Evolutionary conservation across 1,139 yeast species (phyloP).

Genomic region (Kazachstania sp.): DNA sequence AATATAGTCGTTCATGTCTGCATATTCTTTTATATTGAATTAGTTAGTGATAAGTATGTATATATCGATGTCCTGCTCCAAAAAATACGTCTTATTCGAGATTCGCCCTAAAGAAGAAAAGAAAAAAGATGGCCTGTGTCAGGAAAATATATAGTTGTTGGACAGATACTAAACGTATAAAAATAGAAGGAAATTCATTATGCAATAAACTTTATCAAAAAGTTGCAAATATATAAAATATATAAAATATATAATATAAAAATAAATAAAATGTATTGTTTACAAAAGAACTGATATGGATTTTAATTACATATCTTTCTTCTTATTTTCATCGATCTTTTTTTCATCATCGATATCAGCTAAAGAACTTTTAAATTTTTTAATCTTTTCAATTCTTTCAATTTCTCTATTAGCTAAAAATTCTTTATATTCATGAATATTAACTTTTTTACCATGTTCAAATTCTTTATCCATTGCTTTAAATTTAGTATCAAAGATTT

Average conservation of each 20-base stretch:
- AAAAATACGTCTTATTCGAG: too few species aligned
- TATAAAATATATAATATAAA: background rate
- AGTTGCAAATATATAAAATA: background rate
- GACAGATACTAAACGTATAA: background rate
- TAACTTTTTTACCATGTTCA: slow-evolving; percentile 33
- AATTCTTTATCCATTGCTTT: slow-evolving; percentile 31
- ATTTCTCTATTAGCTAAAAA: slow-evolving; percentile 43
- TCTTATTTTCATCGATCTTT: slow-evolving; percentile 3
- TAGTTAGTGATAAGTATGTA: background rate
- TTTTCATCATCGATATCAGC: slow-evolving; percentile 4
- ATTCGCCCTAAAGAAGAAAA: background rate
- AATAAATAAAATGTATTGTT: background rate
- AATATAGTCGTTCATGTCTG: slow-evolving; percentile 5
- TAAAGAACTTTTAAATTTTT: slow-evolving; percentile 10
- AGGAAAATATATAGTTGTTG: too few species aligned
- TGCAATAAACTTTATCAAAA: background rate
- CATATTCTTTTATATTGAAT: background rate
- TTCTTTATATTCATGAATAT: slow-evolving; percentile 51
- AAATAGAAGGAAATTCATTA: background rate
- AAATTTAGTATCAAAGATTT: slow-evolving; percentile 60
- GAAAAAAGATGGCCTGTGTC: background rate
- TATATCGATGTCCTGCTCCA: too few species aligned
- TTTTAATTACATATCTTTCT: background rate
- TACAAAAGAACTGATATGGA: background rate
- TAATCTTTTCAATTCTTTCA: slow-evolving; percentile 20